These are phyloP conservation scores for Cyclocybe aegerita DNA, from an alignment of 768 basidiomycete genomes.

Conservation along the genomic window DNA sequence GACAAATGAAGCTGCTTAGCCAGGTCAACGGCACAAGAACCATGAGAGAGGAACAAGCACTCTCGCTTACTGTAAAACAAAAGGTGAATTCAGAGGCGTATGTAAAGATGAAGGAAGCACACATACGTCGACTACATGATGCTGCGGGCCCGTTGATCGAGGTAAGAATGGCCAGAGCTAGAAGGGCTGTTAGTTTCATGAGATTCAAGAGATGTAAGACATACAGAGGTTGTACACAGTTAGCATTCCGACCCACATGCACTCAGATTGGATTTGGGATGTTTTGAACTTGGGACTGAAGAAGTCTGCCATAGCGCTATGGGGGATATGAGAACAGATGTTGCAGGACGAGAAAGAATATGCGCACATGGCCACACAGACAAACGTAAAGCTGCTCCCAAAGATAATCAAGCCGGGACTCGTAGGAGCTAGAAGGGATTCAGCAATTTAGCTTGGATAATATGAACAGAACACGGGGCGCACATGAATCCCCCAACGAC, in stretches of 20 bases:
- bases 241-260: slow-evolving; percentile 51
- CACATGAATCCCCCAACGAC: slow-evolving; percentile 36
- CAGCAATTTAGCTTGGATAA: too few relatives aligned
- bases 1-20: slow-evolving; percentile 47
- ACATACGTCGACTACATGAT: slow-evolving; percentile 33
- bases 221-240: slow-evolving; percentile 52
- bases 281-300: slow-evolving; percentile 34
- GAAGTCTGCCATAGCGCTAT: slow-evolving; percentile 37
- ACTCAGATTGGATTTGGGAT: slow-evolving; percentile 51
- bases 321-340: neutral
- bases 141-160: slow-evolving; percentile 40
- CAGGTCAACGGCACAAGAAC: slow-evolving; percentile 48
- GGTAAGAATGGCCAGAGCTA: slow-evolving; percentile 49
- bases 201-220: slow-evolving; percentile 10
- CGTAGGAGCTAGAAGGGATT: slow-evolving; percentile 38
- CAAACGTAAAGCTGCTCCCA: slow-evolving; percentile 38
- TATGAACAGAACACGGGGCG: slow-evolving; percentile 10
- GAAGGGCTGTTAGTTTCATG: neutral
- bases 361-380: slow-evolving; percentile 16
- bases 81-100: slow-evolving; percentile 5
- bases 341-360: neutral
- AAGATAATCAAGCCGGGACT: slow-evolving; percentile 50
- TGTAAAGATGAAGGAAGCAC: neutral
- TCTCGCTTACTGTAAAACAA: slow-evolving; percentile 32
- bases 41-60: slow-evolving; percentile 45